Base-by-base conservation (phyloP, 345 rosid genomes). In the Moricandia arvensis region DNA sequence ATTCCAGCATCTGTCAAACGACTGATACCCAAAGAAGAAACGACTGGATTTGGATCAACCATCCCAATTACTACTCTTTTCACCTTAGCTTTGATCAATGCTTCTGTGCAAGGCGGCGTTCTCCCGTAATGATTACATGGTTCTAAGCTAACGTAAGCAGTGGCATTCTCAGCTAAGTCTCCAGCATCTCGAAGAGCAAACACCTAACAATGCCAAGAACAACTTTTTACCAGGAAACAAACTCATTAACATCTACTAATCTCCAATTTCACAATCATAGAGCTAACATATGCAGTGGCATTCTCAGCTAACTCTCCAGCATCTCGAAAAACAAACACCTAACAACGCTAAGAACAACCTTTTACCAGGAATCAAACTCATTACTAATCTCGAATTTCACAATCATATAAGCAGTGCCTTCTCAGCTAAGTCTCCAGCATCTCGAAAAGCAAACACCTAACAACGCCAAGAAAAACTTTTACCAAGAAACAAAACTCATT, bases 81-180 rank as follows among this genome's bases (percentile, higher is more conserved):
- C 78, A 89, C 91, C 67, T 89, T 89, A 63, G 97, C 97, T 74
- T 88, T 85, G 57, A 92, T 85, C 71, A 92, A 59, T 16, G 97
- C 99, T 77, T 95, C 96, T 37, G 89, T 76, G 63, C 97, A 92
- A 0, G 99, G 97, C 16, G 97, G 97, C 34, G 96, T 95, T 84
- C 97, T 86, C 11, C 99, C 98, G 63, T 83, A 78, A 77, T 90
- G 96, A 71, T 95, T 89, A 77, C 99, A 89, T 1, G 99, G 99
- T 80, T 95, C 99, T 49, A 92, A 80, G 73, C 90, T 90, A 80
- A 92, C 98, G 66, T 92, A 95, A 63, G 96, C 90, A 38, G 96
- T 92, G 0, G 93, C 92, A 69, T 84, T 83, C 84, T 90, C 88
- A 13, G 91, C 96, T 78, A 86, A 86, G 26, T 82, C 86, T 47